phyloP scores from a whole-genome alignment of 192 early-diverging fungal genomes.

The Umbelopsis sp. region DNA sequence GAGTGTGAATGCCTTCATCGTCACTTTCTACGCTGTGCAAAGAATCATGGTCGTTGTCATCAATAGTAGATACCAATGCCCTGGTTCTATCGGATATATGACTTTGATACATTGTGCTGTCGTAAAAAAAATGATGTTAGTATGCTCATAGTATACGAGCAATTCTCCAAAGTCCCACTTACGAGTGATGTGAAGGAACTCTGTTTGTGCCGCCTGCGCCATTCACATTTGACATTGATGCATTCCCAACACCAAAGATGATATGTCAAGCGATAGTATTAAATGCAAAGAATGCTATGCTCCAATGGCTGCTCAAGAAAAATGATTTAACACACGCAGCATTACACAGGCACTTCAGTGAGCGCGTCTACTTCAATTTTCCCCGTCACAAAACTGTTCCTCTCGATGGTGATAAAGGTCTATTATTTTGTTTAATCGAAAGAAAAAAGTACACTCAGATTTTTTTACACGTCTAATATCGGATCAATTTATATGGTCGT shows the following conservation, averaged over 20 bases:
- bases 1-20: background rate
- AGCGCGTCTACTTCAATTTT: background rate
- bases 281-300: too few species aligned
- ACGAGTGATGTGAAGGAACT: background rate
- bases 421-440: too few species aligned
- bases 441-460: background rate
- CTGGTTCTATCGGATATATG: background rate
- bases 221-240: conserved; percentile 16
- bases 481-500: conserved; percentile 29
- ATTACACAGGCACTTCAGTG: background rate
- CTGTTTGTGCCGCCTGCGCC: background rate
- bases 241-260: background rate
- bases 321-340: background rate
- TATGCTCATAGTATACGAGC: background rate
- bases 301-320: background rate
- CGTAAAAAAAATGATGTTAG: background rate
- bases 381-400: background rate
- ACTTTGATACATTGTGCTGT: background rate
- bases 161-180: background rate
- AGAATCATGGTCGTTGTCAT: background rate
- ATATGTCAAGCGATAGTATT: background rate
- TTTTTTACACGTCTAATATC: conserved; percentile 18
- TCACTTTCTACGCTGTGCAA: background rate
- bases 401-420: background rate
- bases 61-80: background rate